Conservation (phyloP, 768 basidiomycete genomes). For the Lactarius akahatsu region DNA sequence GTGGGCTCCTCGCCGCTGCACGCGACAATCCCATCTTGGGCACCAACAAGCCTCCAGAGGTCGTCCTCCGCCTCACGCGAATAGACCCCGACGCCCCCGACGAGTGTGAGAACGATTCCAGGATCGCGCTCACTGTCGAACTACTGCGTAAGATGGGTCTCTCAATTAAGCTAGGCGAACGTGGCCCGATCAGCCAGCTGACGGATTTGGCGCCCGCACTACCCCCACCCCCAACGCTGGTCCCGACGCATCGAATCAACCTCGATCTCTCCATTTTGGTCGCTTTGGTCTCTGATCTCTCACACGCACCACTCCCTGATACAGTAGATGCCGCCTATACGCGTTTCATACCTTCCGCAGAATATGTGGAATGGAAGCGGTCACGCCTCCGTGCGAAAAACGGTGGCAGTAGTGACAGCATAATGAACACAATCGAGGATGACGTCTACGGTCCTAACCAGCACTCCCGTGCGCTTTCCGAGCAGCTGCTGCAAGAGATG, state of each 20-base stretch:
- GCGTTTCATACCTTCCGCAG: conserved; percentile 61
- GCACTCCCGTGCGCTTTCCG: conserved; percentile 67
- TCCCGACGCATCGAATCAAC: conserved; percentile 64
- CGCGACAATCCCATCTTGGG: conserved; percentile 49
- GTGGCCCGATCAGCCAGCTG: conserved; percentile 33
- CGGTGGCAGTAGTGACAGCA: conserved; percentile 29
- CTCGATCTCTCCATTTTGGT: conserved; percentile 84
- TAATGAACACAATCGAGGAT: conserved; percentile 6
- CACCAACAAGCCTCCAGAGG: conserved; percentile 41
- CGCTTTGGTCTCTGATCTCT: conserved; percentile 79
- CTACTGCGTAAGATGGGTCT: conserved; percentile 61
- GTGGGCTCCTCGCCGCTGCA: conserved; percentile 64
- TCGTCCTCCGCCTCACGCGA: conserved; percentile 70
- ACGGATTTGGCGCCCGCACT: conserved; percentile 12
- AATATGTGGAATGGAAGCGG: conserved; percentile 62
- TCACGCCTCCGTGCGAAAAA: conserved; percentile 30
- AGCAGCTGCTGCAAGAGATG: conserved; percentile 78
- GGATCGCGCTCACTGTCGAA: conserved; percentile 61
- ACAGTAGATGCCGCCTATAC: conserved; percentile 55
- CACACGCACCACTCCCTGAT: conserved; percentile 65
- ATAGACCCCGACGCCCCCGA: conserved; percentile 47
- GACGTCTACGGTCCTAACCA: conserved; percentile 36
- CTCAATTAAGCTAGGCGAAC: conserved; percentile 64
- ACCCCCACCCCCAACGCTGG: conserved; percentile 29
- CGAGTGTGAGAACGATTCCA: conserved; percentile 44